phyloP scores from a whole-genome alignment of 352 stramenopile genomes.

The Pythium apleroticum region DNA sequence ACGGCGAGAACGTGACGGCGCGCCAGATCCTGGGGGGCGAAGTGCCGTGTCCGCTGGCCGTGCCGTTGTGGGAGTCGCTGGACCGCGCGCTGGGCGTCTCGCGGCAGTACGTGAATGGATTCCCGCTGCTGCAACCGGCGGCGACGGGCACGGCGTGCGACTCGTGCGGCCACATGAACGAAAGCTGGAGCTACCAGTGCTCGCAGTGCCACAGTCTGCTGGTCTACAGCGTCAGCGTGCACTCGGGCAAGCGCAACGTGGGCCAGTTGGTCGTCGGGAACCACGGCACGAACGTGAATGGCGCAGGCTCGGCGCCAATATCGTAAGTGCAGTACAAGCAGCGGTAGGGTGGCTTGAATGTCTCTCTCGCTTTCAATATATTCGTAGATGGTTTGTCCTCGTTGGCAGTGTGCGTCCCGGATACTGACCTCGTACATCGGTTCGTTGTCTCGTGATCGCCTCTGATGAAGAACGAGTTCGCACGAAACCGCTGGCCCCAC shows the following conservation, averaged over 20 bases:
- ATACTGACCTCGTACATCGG: too few species aligned
- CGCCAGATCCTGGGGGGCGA: conserved; percentile 70
- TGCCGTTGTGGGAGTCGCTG: conserved; percentile 65
- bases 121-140: conserved; percentile 50
- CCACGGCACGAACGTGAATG: not conserved
- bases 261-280: conserved; percentile 43
- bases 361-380: too few species aligned
- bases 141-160: conserved; percentile 54
- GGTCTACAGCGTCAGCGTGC: conserved; percentile 71
- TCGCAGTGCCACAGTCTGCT: conserved; percentile 58
- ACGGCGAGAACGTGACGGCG: conserved; percentile 57
- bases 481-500: too few species aligned
- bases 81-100: conserved; percentile 58
- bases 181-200: conserved; percentile 44
- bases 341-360: too few species aligned
- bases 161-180: conserved; percentile 52
- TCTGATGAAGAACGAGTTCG: too few species aligned
- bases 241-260: conserved; percentile 62
- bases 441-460: too few species aligned
- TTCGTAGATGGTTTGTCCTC: too few species aligned
- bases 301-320: not conserved
- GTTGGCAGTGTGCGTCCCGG: too few species aligned
- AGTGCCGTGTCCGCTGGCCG: conserved; percentile 56
- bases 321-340: not conserved
- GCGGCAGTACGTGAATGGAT: conserved; percentile 64